phyloP scores from a whole-genome alignment of 2,329 filamentous ascomycete species.

The Neoarthrinium moseri region DNA sequence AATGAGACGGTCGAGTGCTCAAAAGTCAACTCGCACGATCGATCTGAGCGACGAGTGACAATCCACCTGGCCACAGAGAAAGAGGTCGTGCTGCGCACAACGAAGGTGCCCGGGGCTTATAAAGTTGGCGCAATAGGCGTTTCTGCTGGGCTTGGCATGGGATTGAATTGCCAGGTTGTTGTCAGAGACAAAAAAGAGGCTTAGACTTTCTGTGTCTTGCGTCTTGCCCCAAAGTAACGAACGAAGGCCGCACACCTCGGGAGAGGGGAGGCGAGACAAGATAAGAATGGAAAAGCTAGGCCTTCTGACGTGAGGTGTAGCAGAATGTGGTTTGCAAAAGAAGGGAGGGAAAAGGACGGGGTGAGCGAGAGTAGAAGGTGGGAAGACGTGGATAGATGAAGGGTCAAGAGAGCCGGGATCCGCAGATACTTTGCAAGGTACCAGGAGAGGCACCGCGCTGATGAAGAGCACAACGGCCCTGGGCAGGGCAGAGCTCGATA shows the following conservation, averaged over 20 bases:
- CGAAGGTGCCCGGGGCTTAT: neutral
- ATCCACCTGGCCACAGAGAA: conserved; percentile 12
- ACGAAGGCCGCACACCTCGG: conserved; percentile 5
- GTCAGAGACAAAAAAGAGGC: neutral
- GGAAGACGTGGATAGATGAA: conserved; percentile 9
- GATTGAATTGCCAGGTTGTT: neutral
- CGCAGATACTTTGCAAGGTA: too few relatives aligned
- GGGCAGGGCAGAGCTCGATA: conserved; percentile 5
- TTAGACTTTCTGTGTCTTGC: neutral
- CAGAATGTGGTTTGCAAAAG: conserved; percentile 3
- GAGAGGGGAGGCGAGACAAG: conserved; percentile 8
- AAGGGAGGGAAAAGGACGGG: conserved; percentile 3
- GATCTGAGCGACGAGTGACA: neutral
- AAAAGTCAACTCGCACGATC: too few relatives aligned
- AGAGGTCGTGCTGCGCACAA: conserved; percentile 8
- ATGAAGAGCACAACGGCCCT: conserved; percentile 10
- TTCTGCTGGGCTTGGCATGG: conserved; percentile 1
- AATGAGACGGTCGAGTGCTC: too few relatives aligned
- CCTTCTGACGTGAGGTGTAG: conserved; percentile 8
- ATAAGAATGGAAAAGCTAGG: neutral
- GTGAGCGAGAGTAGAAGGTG: conserved; percentile 7
- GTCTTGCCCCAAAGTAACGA: conserved; percentile 8
- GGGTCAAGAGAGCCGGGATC: neutral
- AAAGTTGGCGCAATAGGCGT: neutral
- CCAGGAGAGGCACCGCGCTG: too few relatives aligned